Evolutionary conservation across 2,329 filamentous ascomycete genomes (phyloP).

Genomic region (Aspergillus japonicus): DNA sequence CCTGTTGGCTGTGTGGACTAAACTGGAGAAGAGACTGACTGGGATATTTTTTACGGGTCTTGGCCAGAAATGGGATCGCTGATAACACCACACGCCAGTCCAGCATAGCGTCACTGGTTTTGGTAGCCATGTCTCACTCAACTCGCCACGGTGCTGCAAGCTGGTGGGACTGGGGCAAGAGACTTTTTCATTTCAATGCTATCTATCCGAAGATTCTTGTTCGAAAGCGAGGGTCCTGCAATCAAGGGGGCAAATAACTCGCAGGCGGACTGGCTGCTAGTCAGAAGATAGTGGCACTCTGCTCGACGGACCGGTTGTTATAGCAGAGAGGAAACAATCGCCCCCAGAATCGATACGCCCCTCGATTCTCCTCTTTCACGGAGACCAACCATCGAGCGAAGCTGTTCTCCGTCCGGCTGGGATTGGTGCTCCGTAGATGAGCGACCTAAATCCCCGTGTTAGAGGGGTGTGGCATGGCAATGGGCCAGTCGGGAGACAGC

Average conservation of each 20-base stretch:
- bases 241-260: neutral
- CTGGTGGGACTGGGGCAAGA: constrained; percentile 1
- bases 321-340: constrained; percentile 36
- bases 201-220: neutral
- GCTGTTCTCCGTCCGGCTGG: constrained; percentile 27
- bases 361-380: constrained; percentile 22
- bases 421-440: constrained; percentile 30
- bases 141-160: constrained; percentile 5
- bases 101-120: constrained; percentile 4
- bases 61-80: constrained; percentile 10
- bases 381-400: constrained; percentile 36
- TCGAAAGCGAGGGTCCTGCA: neutral
- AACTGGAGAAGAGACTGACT: constrained; percentile 4
- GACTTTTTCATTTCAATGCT: constrained; percentile 1
- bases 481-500: neutral
- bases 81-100: constrained; percentile 6
- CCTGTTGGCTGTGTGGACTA: constrained; percentile 5
- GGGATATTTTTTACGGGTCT: constrained; percentile 4
- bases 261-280: neutral
- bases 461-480: constrained; percentile 1
- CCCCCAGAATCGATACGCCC: constrained; percentile 32
- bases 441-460: constrained; percentile 23
- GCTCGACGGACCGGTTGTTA: constrained; percentile 26
- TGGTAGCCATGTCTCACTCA: constrained; percentile 10
- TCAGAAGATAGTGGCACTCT: constrained; percentile 29